A percentile compares a stretch with the other conserved stretches of the same genome.
Evolutionary conservation across 2,329 filamentous ascomycete genomes (phyloP).

Genomic region (Clonostachys byssicola): DNA sequence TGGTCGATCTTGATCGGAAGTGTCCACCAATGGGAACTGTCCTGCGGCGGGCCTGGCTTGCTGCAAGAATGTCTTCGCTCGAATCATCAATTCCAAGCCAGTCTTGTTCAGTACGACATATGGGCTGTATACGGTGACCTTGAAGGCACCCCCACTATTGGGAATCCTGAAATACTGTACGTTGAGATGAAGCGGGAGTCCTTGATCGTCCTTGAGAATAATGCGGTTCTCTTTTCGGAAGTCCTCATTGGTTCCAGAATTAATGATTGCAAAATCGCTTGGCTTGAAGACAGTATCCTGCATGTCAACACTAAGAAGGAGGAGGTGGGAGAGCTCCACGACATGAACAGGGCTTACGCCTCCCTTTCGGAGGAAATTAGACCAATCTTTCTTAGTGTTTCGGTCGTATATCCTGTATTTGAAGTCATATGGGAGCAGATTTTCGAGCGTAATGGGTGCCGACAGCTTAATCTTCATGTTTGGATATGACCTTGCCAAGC

Average conservation of each 20-base stretch:
- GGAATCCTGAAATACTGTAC: slow-evolving; percentile 90
- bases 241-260: slow-evolving; percentile 80
- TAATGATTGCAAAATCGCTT: slow-evolving; percentile 97
- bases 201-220: slow-evolving; percentile 79
- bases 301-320: slow-evolving; percentile 92
- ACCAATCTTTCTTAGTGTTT: slow-evolving; percentile 98
- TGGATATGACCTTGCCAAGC: slow-evolving; percentile 68
- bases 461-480: slow-evolving; percentile 93
- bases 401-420: slow-evolving; percentile 99
- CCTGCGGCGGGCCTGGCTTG: slow-evolving; percentile 80
- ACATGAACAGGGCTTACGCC: slow-evolving; percentile 97
- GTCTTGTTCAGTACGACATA: slow-evolving; percentile 97
- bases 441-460: slow-evolving; percentile 90
- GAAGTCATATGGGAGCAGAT: slow-evolving; percentile 94
- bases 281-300: slow-evolving; percentile 92
- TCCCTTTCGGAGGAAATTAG: slow-evolving; percentile 93
- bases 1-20: slow-evolving; percentile 48
- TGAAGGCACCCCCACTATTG: slow-evolving; percentile 92
- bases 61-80: slow-evolving; percentile 85
- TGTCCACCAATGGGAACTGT: slow-evolving; percentile 57
- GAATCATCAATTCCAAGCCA: slow-evolving; percentile 80
- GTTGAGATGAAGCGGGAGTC: slow-evolving; percentile 73
- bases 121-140: slow-evolving; percentile 89
- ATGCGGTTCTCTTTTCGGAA: slow-evolving; percentile 80
- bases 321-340: slow-evolving; percentile 88